These are phyloP conservation scores for Symbiodinium pilosum DNA, from an alignment of 73 alveolate genomes.

Conservation along the genomic window DNA sequence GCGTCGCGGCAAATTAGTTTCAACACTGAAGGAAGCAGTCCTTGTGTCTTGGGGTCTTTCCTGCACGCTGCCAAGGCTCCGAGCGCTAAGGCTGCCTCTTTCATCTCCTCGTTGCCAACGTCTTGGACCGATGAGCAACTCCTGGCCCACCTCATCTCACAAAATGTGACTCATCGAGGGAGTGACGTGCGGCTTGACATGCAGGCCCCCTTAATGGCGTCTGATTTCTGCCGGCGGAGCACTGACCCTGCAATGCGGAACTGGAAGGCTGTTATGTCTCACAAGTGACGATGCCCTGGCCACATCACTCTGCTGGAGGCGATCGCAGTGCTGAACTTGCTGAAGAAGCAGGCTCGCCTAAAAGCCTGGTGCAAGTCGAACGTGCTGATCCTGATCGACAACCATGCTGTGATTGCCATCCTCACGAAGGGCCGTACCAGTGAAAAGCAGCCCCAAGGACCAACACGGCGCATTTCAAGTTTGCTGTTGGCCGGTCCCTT, in stretches of 20 bases:
- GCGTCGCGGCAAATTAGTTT: neutral
- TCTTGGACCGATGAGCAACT: conserved; percentile 40
- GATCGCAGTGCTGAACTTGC: conserved; percentile 16
- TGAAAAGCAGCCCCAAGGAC: neutral
- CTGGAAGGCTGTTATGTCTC: neutral
- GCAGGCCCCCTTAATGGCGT: neutral
- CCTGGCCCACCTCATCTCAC: neutral
- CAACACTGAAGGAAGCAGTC: neutral
- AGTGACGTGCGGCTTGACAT: neutral
- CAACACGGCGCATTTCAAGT: neutral
- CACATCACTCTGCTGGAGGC: conserved; percentile 25
- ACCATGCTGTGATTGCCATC: neutral
- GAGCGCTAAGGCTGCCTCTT: neutral
- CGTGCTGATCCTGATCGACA: conserved; percentile 12
- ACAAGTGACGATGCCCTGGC: neutral
- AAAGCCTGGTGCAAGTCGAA: too few species aligned
- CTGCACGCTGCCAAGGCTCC: neutral
- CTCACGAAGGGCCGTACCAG: neutral
- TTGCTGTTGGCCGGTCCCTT: neutral
- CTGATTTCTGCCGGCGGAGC: conserved; percentile 3
- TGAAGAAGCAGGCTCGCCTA: neutral
- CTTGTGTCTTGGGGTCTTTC: neutral
- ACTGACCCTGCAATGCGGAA: conserved; percentile 4
- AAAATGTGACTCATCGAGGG: neutral
- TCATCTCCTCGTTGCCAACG: too few species aligned